Evolutionary conservation across 2,329 filamentous ascomycete genomes (phyloP).

Genomic region (Orbilia javanica): DNA sequence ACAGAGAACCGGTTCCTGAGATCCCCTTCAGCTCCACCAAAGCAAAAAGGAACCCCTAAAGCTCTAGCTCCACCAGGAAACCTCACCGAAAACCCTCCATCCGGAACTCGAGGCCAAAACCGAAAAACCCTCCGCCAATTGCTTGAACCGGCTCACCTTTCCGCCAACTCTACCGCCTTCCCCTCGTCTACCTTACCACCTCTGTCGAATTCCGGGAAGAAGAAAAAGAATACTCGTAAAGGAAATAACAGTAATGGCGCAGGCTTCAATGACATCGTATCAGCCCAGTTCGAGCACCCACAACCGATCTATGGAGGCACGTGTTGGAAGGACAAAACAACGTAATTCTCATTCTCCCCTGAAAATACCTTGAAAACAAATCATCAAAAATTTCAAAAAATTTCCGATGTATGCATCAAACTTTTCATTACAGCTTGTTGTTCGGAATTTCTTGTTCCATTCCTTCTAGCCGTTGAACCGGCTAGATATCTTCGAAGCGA

Average conservation of each 20-base stretch:
- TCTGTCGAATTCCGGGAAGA: background rate
- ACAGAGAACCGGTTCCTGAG: constrained; percentile 19
- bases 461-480: background rate
- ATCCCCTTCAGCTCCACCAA: constrained; percentile 43
- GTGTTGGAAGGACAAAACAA: constrained; percentile 58
- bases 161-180: background rate
- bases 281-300: constrained; percentile 44
- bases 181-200: background rate
- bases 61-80: constrained; percentile 30
- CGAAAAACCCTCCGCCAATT: constrained; percentile 1
- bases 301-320: constrained; percentile 50
- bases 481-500: background rate
- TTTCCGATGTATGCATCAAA: constrained; percentile 32
- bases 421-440: constrained; percentile 25
- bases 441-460: background rate
- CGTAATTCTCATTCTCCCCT: constrained; percentile 56
- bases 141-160: background rate
- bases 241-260: constrained; percentile 41
- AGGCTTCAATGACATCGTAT: constrained; percentile 54
- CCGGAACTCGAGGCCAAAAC: constrained; percentile 2
- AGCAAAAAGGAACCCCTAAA: constrained; percentile 20
- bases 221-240: constrained; percentile 6
- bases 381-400: background rate
- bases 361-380: constrained; percentile 24
- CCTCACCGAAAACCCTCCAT: constrained; percentile 37